Evolutionary conservation across 2,329 filamentous ascomycete species (phyloP), one percentile per base, ranked within the genome.

Genomic region (Seiridium cupressi): DNA sequence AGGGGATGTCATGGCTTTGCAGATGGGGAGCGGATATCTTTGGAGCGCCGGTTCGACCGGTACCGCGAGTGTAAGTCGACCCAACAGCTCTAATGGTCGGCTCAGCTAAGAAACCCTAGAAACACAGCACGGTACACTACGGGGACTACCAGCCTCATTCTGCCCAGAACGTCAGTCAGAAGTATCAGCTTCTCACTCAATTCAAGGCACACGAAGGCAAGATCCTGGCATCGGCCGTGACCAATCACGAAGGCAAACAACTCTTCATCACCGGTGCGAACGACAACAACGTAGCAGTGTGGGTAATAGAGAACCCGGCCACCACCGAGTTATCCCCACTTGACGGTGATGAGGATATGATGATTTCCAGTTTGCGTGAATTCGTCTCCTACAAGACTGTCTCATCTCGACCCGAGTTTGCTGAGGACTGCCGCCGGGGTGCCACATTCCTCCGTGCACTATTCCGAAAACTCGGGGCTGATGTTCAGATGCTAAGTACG

Each of bases 221-320:
- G 64, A 91, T 98, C 46, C 81, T 99, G 11, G 89, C 94, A 3
- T 97, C 94, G 0, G 89, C 91, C 0, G 85, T 90, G 18, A 89
- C 89, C 0, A 86, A 80, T 1, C 86, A 89, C 72, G 84, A 89
- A 36, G 84, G 86, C 55, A 86, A 90, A 61, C 85, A 90, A n/a
- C 86, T 95, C n/a, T 95, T 92, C 72, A 92, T 97, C 55, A 97
- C 94, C 0, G 95, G 95, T 7, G 93, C 92, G 53, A 99, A 96
- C 69, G 95, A 99, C 74, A 89, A 93, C 70, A 90, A 88, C 0
- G 86, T 99, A 34, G 90, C 92, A 6, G 85, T 98, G 26, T 99
- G 95, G 95, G 87, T 94, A 65, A 83, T 96, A 56, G 76, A 80
- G 3, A 77, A 79, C 57, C 77, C 77, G 60, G 74, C 77, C 1